These are phyloP conservation scores for Suillus decipiens DNA, from an alignment of 768 basidiomycete species.

Conservation along the genomic window DNA sequence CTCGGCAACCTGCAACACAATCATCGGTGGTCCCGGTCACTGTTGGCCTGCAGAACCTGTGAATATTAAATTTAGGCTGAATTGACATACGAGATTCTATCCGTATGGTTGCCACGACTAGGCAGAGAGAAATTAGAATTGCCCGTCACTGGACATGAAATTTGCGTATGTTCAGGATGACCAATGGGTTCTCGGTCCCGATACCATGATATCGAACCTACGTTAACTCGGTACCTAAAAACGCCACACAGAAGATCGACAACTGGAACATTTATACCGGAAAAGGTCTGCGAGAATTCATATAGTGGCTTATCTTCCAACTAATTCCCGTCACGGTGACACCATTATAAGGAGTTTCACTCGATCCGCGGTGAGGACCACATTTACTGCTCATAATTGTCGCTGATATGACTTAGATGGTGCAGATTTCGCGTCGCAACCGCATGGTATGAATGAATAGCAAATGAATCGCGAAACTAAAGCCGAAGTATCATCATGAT, in stretches of 20 bases:
- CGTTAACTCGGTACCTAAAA: background rate
- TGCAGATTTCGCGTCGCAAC: background rate
- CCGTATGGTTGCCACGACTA: background rate
- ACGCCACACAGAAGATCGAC: background rate
- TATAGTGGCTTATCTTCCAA: background rate
- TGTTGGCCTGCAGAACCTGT: background rate
- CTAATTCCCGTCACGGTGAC: background rate
- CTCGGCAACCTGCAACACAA: background rate
- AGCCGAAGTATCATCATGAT: background rate
- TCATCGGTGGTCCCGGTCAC: background rate
- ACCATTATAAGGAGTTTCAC: background rate
- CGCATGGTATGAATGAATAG: conserved; percentile 1
- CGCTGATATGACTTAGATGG: background rate
- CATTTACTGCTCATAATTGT: background rate
- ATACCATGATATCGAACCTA: background rate
- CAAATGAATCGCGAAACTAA: background rate
- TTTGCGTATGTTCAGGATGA: background rate
- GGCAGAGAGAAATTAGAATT: background rate
- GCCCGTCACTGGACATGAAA: background rate
- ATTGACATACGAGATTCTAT: background rate
- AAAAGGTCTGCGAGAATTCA: background rate
- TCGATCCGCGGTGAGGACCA: background rate
- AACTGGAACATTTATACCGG: background rate
- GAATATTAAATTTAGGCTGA: background rate
- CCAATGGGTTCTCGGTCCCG: background rate